phyloP scores from a whole-genome alignment of 495 filamentous ascomycete species.

The Aspergillus funiculosus region DNA sequence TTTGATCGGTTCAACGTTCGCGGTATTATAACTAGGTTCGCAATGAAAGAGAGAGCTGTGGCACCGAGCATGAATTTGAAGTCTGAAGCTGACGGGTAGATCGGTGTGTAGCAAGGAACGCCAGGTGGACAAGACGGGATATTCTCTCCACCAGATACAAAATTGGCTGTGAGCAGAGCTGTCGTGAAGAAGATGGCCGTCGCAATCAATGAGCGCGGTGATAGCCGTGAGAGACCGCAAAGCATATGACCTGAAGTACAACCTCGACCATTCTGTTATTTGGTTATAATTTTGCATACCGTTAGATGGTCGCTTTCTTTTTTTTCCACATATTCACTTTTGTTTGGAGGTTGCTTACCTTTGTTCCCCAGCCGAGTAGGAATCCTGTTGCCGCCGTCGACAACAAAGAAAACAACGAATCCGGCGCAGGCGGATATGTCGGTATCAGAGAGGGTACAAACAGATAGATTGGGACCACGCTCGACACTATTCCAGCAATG shows the following conservation, averaged over 20 bases:
- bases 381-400: constrained; percentile 41
- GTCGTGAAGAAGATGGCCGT: constrained; percentile 51
- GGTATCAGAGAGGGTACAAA: constrained; percentile 44
- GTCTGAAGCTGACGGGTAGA: constrained; percentile 38
- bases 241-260: constrained; percentile 61
- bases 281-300: neutral
- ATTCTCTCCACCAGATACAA: constrained; percentile 24
- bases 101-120: constrained; percentile 45
- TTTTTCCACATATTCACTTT: neutral
- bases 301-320: constrained; percentile 7
- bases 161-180: constrained; percentile 46
- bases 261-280: constrained; percentile 44
- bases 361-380: constrained; percentile 52
- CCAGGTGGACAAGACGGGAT: constrained; percentile 33
- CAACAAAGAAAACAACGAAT: constrained; percentile 27
- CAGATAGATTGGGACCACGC: constrained; percentile 35
- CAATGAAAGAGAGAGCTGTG: constrained; percentile 30
- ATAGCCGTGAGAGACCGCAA: constrained; percentile 50
- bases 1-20: constrained; percentile 25
- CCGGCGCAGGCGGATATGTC: constrained; percentile 29
- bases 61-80: constrained; percentile 30
- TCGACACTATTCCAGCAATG: constrained; percentile 43
- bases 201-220: constrained; percentile 47
- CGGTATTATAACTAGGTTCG: constrained; percentile 29
- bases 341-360: constrained; percentile 30